These are phyloP conservation scores for Neurospora sp. DNA, from an alignment of 2,329 filamentous ascomycete species.

Conservation along the genomic window DNA sequence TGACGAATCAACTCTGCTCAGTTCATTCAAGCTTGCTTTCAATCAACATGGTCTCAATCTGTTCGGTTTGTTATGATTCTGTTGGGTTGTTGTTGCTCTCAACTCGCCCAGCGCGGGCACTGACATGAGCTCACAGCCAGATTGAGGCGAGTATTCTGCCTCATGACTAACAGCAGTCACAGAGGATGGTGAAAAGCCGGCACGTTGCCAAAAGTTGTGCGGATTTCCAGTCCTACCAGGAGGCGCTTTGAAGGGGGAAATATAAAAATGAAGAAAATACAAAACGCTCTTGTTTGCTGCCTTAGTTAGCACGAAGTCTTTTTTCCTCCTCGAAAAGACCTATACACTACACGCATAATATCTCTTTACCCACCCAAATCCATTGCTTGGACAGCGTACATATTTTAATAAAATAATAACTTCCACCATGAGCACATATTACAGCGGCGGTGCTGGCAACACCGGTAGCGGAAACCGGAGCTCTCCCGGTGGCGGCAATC, in stretches of 20 bases:
- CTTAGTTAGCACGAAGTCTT: neutral
- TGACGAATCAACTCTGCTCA: neutral
- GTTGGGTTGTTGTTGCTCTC: neutral
- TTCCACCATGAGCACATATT: neutral
- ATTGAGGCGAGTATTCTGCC: neutral
- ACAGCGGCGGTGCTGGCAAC: neutral
- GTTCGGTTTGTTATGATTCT: neutral
- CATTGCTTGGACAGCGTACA: no score
- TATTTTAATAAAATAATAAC: no score
- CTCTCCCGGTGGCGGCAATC: neutral
- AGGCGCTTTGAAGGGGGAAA: neutral
- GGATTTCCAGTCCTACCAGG: neutral
- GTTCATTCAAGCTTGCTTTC: neutral
- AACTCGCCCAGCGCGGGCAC: neutral
- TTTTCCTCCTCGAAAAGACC: neutral
- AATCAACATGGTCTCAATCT: neutral
- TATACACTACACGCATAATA: no score
- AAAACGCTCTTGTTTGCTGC: neutral
- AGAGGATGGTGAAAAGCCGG: neutral
- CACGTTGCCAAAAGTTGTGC: neutral
- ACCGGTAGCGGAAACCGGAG: neutral
- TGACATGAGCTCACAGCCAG: neutral
- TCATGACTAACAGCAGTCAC: neutral
- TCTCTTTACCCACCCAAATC: no score
- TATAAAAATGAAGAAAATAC: neutral